A percentile compares a stretch with the other conserved stretches of the same genome.
phyloP scores from a whole-genome alignment of 2,329 filamentous ascomycete species.

The Aspergillus quadricinctus region DNA sequence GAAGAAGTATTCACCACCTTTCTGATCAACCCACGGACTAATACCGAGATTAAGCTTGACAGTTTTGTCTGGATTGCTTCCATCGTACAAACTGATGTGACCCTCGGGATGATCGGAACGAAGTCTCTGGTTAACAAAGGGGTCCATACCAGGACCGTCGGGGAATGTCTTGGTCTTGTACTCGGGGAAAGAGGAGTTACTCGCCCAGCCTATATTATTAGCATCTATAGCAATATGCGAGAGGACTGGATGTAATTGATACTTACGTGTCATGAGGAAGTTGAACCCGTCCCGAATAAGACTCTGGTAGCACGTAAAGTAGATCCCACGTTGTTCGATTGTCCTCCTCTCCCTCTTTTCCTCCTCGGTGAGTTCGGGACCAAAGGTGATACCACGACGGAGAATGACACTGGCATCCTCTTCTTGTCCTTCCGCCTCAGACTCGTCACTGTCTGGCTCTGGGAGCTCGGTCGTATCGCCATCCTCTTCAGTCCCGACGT shows the following conservation, averaged over 20 bases:
- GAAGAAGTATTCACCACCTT: slow-evolving; percentile 47
- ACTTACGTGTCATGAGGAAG: slow-evolving; percentile 29
- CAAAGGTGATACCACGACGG: slow-evolving; percentile 45
- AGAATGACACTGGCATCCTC: slow-evolving; percentile 32
- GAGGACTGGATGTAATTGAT: not conserved
- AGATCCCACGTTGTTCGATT: slow-evolving; percentile 39
- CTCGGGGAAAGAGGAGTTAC: slow-evolving; percentile 15
- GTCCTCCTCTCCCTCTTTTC: slow-evolving; percentile 29
- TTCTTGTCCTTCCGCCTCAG: not conserved
- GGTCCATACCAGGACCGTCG: slow-evolving; percentile 16
- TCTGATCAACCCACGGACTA: slow-evolving; percentile 36
- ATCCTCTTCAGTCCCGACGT: slow-evolving; percentile 4
- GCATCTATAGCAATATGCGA: not conserved
- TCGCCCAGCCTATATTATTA: slow-evolving; percentile 19
- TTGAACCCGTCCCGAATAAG: slow-evolving; percentile 35
- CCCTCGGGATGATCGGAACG: slow-evolving; percentile 9
- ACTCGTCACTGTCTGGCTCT: not conserved
- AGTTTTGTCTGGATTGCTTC: slow-evolving; percentile 6
- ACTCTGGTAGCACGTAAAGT: slow-evolving; percentile 47
- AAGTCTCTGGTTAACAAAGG: slow-evolving; percentile 16
- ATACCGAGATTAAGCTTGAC: slow-evolving; percentile 20
- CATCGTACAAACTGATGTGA: slow-evolving; percentile 15
- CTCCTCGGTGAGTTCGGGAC: slow-evolving; percentile 32
- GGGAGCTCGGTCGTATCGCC: slow-evolving; percentile 3
- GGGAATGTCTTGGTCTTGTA: slow-evolving; percentile 6